Base-by-base conservation (phyloP, 2,329 filamentous ascomycete species). In the Pseudogymnoascus sp. region DNA sequence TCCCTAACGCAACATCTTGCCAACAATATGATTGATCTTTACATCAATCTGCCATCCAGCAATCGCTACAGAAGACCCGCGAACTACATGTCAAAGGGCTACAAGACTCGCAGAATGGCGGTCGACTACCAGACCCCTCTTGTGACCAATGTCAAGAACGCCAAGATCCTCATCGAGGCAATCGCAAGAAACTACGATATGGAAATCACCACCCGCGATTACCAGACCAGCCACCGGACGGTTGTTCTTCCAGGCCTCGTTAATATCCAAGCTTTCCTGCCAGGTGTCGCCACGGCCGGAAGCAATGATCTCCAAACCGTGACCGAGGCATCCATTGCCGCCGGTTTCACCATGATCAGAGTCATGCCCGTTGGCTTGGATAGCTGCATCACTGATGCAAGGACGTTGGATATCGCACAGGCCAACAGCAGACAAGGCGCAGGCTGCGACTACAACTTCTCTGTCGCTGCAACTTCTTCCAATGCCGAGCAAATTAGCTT, bases 81-180 rank as follows among this genome's bases (percentile, higher is more conserved):
- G 71, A 99, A 92, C 81, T 99, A 97, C 79, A 96, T 99, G 88
- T 96, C 90, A 77, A 95, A 95, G 79, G 95, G 95, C 65, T 99
- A 99, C 79, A 89, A 90, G 73, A 97, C 95, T 63, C 87, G 95
- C 75, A 88, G 95, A 76, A 97, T 99, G 93, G 95, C 95, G 37
- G 95, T 99, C 44, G 95, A 74, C 56, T 91, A 97, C 79, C 93
- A 97, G 79, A 96, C 95, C 62, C 95, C 95, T 64, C 81, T 99
- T 65, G 93, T 99, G 16, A 99, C 95, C 63, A 99, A 99, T 72
- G 95, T 99, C 76, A 99, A 99, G 84, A 97, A 97, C 74, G 95
- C 95, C 65, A 99, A 97, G 82, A 91, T 99, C 65, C 79, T 99
- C 61, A 88, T 99, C 62, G 95, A 99, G 78, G 95, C 93, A 21